These are phyloP conservation scores for Diaporthe vaccinii DNA, from an alignment of 2,329 filamentous ascomycete genomes.

Conservation along the genomic window DNA sequence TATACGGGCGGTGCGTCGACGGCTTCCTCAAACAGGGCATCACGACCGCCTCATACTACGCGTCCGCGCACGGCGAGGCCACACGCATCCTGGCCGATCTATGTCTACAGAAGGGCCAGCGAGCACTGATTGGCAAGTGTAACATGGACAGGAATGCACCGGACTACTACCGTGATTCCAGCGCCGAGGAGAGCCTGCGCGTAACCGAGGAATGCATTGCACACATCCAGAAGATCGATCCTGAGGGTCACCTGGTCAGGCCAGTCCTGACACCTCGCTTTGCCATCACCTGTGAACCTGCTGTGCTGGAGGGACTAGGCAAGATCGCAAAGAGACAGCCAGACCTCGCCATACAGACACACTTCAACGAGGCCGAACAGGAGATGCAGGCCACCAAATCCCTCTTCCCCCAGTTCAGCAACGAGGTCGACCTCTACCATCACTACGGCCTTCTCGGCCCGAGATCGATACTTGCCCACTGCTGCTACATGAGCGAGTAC, in stretches of 20 bases:
- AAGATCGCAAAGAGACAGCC: constrained; percentile 62
- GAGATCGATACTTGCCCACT: constrained; percentile 75
- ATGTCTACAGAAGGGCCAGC: constrained; percentile 66
- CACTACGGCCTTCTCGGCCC: constrained; percentile 66
- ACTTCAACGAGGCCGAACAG: constrained; percentile 75
- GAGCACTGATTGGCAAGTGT: constrained; percentile 73
- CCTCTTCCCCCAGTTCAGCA: constrained; percentile 68
- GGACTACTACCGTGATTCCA: constrained; percentile 64
- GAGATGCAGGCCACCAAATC: constrained; percentile 68
- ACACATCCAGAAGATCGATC: constrained; percentile 61
- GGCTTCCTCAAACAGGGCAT: constrained; percentile 73
- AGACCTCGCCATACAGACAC: constrained; percentile 72
- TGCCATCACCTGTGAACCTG: constrained; percentile 70
- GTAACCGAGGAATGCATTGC: constrained; percentile 65
- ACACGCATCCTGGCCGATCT: constrained; percentile 69
- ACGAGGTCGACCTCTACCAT: constrained; percentile 72
- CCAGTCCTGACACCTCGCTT: constrained; percentile 71
- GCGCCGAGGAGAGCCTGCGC: constrained; percentile 59
- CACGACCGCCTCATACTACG: constrained; percentile 74
- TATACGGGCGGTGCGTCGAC: constrained; percentile 66
- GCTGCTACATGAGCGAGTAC: constrained; percentile 70
- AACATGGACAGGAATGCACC: constrained; percentile 72
- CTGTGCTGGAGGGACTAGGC: constrained; percentile 69
- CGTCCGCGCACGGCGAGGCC: constrained; percentile 67
- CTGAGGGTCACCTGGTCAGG: constrained; percentile 57